These are phyloP conservation scores for Bromus sterilis DNA, from an alignment of 176 grass and related monocot species.

Conservation along the genomic window DNA sequence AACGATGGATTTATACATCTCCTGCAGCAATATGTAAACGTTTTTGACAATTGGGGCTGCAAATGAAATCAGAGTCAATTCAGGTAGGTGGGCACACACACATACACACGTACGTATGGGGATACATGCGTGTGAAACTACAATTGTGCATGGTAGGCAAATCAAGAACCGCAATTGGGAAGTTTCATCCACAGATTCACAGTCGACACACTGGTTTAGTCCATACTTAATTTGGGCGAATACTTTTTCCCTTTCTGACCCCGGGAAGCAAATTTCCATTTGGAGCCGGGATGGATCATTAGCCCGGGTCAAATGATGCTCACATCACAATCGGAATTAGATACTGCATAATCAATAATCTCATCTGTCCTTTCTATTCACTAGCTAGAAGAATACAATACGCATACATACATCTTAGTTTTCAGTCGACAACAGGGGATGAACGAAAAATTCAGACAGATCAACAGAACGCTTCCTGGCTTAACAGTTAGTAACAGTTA, in stretches of 20 bases:
- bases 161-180: not conserved
- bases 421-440: not conserved
- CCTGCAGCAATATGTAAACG: constrained; percentile 5
- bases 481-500: not conserved
- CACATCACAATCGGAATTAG: not conserved
- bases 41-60: constrained; percentile 5
- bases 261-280: not conserved
- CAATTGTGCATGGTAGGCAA: not conserved
- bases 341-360: not conserved
- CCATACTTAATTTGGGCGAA: not conserved
- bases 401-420: not conserved
- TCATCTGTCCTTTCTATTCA: not conserved
- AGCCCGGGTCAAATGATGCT: not conserved
- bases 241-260: not conserved
- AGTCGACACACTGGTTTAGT: not conserved
- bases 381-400: not conserved
- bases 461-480: not conserved
- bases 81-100: constrained; percentile 20
- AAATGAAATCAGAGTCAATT: constrained; percentile 23
- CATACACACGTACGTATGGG: not conserved
- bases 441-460: not conserved
- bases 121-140: not conserved
- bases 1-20: too few species aligned
- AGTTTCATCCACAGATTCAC: not conserved
- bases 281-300: not conserved